Percentiles rank a stretch among this genome's conserved stretches.
Evolutionary conservation across 1,139 yeast species (phyloP).

Genomic region (Torulaspora globosa): DNA sequence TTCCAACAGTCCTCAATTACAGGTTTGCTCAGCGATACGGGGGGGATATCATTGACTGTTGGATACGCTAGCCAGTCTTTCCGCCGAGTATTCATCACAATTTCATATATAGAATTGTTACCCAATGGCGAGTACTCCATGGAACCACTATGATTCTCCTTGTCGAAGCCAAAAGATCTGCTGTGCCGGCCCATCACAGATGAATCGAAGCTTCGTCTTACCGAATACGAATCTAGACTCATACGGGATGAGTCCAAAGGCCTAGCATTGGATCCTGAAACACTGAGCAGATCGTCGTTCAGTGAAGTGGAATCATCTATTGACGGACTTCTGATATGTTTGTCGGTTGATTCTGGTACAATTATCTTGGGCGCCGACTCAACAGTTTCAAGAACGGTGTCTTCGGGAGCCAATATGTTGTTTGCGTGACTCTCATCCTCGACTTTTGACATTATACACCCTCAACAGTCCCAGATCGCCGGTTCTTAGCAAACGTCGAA

Average conservation of each 20-base stretch:
- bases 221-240: constrained; percentile 30
- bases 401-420: constrained; percentile 4
- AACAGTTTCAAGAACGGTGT: neutral
- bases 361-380: constrained; percentile 6
- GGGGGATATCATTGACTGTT: constrained; percentile 79
- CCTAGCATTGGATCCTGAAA: constrained; percentile 23
- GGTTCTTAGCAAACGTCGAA: neutral
- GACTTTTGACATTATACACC: constrained; percentile 10
- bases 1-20: constrained; percentile 49
- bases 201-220: constrained; percentile 38
- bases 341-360: constrained; percentile 9
- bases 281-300: constrained; percentile 38
- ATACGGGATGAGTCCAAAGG: constrained; percentile 17
- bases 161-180: constrained; percentile 23
- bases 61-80: constrained; percentile 54
- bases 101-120: constrained; percentile 72
- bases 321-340: constrained; percentile 11
- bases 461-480: neutral
- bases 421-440: constrained; percentile 5
- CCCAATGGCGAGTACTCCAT: constrained; percentile 58
- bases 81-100: constrained; percentile 45
- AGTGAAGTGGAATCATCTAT: constrained; percentile 23
- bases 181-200: constrained; percentile 21
- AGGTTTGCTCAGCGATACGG: constrained; percentile 62
- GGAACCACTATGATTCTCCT: constrained; percentile 30